Evolutionary conservation across 192 early-diverging fungal species (phyloP).

Genomic region (Backusella morwellensis): DNA sequence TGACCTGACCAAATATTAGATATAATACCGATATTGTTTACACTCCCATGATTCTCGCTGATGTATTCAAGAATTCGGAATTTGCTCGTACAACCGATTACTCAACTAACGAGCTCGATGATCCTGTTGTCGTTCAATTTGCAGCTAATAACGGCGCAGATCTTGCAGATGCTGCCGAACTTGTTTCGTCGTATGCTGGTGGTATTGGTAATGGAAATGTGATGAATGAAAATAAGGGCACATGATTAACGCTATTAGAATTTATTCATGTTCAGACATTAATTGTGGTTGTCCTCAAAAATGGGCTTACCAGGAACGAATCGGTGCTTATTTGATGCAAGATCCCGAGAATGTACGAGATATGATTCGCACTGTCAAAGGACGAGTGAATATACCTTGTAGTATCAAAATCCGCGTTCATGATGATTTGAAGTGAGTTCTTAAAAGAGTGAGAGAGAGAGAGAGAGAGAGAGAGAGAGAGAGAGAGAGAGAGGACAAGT

Average conservation of each 20-base stretch:
- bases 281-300: constrained; percentile 98
- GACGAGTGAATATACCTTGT: constrained; percentile 62
- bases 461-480: neutral
- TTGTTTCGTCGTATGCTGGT: constrained; percentile 75
- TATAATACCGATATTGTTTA: constrained; percentile 89
- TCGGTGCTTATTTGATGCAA: constrained; percentile 85
- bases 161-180: constrained; percentile 79
- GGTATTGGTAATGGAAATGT: constrained; percentile 47
- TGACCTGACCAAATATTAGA: constrained; percentile 29
- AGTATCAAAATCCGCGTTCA: constrained; percentile 92
- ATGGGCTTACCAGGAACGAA: constrained; percentile 89
- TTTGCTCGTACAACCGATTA: constrained; percentile 81
- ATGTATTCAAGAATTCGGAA: constrained; percentile 85
- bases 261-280: constrained; percentile 44
- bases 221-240: neutral
- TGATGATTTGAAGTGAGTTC: constrained; percentile 53
- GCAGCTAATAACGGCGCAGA: constrained; percentile 81
- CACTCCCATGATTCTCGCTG: constrained; percentile 96
- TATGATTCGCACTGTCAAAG: constrained; percentile 82
- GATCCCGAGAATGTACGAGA: constrained; percentile 88
- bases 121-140: constrained; percentile 93
- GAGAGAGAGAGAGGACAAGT: neutral
- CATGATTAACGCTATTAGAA: neutral
- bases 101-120: constrained; percentile 75
- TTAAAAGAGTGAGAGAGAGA: neutral